A percentile compares a stretch with the other conserved stretches of the same genome.
Evolutionary conservation across 371 early-diverging fungal species (phyloP).

Genomic region (Mortierella sp.): DNA sequence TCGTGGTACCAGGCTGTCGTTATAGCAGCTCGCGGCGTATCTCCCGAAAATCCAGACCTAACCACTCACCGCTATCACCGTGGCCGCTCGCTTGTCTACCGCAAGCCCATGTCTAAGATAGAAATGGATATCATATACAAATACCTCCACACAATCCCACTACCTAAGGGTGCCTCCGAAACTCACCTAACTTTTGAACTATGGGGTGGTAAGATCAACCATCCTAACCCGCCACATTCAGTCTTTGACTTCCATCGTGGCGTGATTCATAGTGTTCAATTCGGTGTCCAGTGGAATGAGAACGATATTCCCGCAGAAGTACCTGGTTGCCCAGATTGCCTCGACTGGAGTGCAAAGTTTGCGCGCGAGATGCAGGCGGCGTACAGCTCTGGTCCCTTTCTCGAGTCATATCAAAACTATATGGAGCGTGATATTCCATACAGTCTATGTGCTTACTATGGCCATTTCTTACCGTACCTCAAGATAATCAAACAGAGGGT

Average conservation of each 20-base stretch:
- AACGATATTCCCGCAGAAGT: slow-evolving; percentile 24
- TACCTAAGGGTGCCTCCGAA: slow-evolving; percentile 28
- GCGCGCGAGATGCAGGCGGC: too few species aligned
- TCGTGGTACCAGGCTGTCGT: too few species aligned
- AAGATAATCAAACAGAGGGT: slow-evolving; percentile 40
- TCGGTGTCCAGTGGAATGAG: slow-evolving; percentile 47
- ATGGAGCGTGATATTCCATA: slow-evolving; percentile 47
- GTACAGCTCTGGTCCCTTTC: slow-evolving; percentile 19
- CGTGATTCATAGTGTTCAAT: slow-evolving; percentile 46
- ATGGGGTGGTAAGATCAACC: slow-evolving; percentile 50
- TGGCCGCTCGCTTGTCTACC: slow-evolving; percentile 47
- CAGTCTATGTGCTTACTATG: slow-evolving; percentile 52
- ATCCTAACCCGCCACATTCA: slow-evolving; percentile 5
- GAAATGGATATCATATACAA: slow-evolving; percentile 35
- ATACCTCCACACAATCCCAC: slow-evolving; percentile 26
- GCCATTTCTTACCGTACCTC: slow-evolving; percentile 34
- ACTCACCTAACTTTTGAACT: slow-evolving; percentile 45
- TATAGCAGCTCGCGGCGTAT: slow-evolving; percentile 2
- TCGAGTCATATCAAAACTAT: slow-evolving; percentile 52
- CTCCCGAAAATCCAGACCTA: slow-evolving; percentile 13
- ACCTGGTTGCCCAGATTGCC: slow-evolving; percentile 35
- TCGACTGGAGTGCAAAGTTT: slow-evolving; percentile 41
- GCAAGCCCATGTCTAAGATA: slow-evolving; percentile 23
- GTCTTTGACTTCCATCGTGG: slow-evolving; percentile 42
- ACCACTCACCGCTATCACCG: slow-evolving; percentile 39